phyloP scores from a whole-genome alignment of 257 asterid species.

The Fraxinus excelsior region DNA sequence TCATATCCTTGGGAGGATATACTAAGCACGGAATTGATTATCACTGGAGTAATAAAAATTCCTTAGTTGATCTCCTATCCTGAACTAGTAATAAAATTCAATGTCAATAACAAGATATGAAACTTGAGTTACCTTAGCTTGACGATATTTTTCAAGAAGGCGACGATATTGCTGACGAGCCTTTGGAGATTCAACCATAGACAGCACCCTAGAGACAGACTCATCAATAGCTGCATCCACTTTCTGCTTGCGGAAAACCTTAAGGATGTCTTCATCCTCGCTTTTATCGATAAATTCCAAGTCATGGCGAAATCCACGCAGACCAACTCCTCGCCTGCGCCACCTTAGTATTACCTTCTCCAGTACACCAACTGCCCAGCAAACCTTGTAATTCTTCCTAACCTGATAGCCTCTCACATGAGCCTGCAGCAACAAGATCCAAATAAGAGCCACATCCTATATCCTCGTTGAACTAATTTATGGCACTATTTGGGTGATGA shows the following conservation, averaged over 20 bases:
- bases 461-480: neutral
- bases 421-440: slow-evolving; percentile 54
- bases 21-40: neutral
- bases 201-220: slow-evolving; percentile 86
- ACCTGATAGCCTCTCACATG: slow-evolving; percentile 95
- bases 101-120: neutral
- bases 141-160: slow-evolving; percentile 68
- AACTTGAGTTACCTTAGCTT: slow-evolving; percentile 71
- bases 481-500: neutral
- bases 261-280: slow-evolving; percentile 81
- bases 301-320: slow-evolving; percentile 75
- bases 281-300: slow-evolving; percentile 48
- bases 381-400: slow-evolving; percentile 68
- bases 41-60: neutral
- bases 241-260: slow-evolving; percentile 79
- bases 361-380: slow-evolving; percentile 93
- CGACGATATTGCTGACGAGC: slow-evolving; percentile 95
- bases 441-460: neutral
- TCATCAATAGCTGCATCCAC: slow-evolving; percentile 80
- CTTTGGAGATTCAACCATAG: slow-evolving; percentile 78
- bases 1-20: neutral
- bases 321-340: slow-evolving; percentile 83
- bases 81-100: neutral
- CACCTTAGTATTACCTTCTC: slow-evolving; percentile 91
- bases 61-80: neutral